Conservation (phyloP, 2,329 filamentous ascomycete species). For the Eutypa lata region DNA sequence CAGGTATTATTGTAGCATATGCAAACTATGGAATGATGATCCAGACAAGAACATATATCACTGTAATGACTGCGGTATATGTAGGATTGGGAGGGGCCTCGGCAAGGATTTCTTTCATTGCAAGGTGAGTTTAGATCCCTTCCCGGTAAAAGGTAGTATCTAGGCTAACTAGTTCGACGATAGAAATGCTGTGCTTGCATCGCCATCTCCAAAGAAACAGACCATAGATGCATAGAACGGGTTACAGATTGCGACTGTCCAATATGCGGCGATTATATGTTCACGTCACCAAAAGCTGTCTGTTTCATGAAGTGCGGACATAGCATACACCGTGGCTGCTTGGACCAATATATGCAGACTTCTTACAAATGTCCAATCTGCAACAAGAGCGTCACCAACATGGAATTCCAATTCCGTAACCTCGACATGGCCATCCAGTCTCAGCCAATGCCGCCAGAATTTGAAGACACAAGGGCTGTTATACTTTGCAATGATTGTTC, state of each 20-base stretch:
- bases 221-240: slow-evolving; percentile 90
- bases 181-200: slow-evolving; percentile 93
- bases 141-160: background rate
- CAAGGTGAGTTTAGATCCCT: slow-evolving; percentile 60
- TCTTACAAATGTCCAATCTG: slow-evolving; percentile 97
- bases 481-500: slow-evolving; percentile 95
- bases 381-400: slow-evolving; percentile 94
- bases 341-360: slow-evolving; percentile 79
- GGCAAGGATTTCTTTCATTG: slow-evolving; percentile 98
- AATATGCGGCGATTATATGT: slow-evolving; percentile 95
- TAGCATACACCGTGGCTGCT: slow-evolving; percentile 89
- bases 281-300: slow-evolving; percentile 82
- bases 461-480: slow-evolving; percentile 73
- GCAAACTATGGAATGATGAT: slow-evolving; percentile 97
- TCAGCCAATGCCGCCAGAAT: slow-evolving; percentile 90
- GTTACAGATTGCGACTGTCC: slow-evolving; percentile 95
- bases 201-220: slow-evolving; percentile 77
- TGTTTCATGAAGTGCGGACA: slow-evolving; percentile 96
- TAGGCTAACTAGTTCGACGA: slow-evolving; percentile 3
- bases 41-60: slow-evolving; percentile 90
- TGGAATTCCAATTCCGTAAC: slow-evolving; percentile 92
- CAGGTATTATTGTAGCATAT: slow-evolving; percentile 89
- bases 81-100: slow-evolving; percentile 81
- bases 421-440: slow-evolving; percentile 80
- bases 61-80: slow-evolving; percentile 94